Base-by-base conservation (phyloP, 345 rosid species). In the Aquilaria malaccensis region DNA sequence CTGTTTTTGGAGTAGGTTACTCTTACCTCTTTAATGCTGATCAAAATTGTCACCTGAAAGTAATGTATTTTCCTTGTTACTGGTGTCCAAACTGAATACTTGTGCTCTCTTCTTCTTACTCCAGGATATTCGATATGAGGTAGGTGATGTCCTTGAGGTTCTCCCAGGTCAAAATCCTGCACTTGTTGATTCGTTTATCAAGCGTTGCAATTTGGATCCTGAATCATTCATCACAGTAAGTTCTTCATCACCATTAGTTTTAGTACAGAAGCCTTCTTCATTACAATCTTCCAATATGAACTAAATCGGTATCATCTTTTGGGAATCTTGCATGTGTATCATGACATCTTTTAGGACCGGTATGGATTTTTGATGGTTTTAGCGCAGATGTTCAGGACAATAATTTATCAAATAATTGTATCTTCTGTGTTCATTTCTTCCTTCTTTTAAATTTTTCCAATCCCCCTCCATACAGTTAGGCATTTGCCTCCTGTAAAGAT, bases 121-220 rank as follows among this genome's bases (percentile, higher is more conserved):
- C 52, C 73, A 90, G 99, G 72, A 66, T 57, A 62, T 74, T 30
- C 53, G 65, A 60, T 90, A 86, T 73, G 87, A 83, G 69, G 82
- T 86, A 14, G 99, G 99, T 51, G 91, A 90, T 77, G 91, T 90
- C 62, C 83, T 94, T 63, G 97, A 90, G 81, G 62, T 94, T 75
- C 92, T 90, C 15, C 97, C 99, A 62, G 57, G 78, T 58, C 97
- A 94, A 78, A 53, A 76, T 72, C 69, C 85, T 67, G 76, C 70
- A 55, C 81, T 81, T 1, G 76, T 90, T 57, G 85, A 86, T 76
- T 83, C 91, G 50, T 94, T 94, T 79, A 51, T 90, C 70, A 52
- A 72, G 64, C 80, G 70, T 56, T 94, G 96, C 69, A 73, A 79
- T 72, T 81, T 94, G 83, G 87, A 90, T 70, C 89, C 96, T 54